These are phyloP conservation scores for Psophocarpus tetragonolobus DNA, from an alignment of 306 rosid genomes.

Conservation along the genomic window DNA sequence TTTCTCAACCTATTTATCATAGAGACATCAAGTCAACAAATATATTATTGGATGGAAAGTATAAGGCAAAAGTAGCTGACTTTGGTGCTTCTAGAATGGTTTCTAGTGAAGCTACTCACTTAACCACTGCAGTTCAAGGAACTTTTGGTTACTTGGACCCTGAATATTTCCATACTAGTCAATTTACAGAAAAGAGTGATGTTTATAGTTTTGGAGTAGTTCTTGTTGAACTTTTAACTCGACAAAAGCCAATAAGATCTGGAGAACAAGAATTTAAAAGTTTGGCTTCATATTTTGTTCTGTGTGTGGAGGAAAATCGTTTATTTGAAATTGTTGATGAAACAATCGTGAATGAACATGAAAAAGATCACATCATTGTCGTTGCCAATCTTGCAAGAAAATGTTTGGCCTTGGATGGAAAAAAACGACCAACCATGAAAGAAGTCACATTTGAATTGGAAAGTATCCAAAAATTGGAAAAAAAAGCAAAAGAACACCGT, in stretches of 20 bases:
- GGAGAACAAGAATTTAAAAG: not conserved
- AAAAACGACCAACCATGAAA: constrained; percentile 44
- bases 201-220: constrained; percentile 39
- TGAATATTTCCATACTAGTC: constrained; percentile 40
- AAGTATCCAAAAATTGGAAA: not conserved
- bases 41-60: constrained; percentile 33
- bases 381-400: constrained; percentile 46
- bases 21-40: constrained; percentile 43
- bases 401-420: constrained; percentile 42
- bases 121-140: constrained; percentile 35
- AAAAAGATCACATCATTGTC: constrained; percentile 16
- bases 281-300: not conserved
- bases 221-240: constrained; percentile 34
- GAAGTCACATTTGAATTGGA: constrained; percentile 47
- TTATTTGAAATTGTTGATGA: constrained; percentile 11
- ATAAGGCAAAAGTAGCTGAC: constrained; percentile 37
- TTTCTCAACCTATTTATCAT: constrained; percentile 42
- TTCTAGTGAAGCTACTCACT: constrained; percentile 37
- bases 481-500: not conserved
- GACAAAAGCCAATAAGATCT: constrained; percentile 28
- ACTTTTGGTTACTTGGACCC: constrained; percentile 44
- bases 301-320: not conserved
- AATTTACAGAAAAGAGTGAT: constrained; percentile 42
- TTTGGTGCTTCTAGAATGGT: constrained; percentile 37
- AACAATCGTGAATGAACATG: constrained; percentile 9